Base-by-base conservation (phyloP, 768 basidiomycete genomes). In the Mycena amicta region DNA sequence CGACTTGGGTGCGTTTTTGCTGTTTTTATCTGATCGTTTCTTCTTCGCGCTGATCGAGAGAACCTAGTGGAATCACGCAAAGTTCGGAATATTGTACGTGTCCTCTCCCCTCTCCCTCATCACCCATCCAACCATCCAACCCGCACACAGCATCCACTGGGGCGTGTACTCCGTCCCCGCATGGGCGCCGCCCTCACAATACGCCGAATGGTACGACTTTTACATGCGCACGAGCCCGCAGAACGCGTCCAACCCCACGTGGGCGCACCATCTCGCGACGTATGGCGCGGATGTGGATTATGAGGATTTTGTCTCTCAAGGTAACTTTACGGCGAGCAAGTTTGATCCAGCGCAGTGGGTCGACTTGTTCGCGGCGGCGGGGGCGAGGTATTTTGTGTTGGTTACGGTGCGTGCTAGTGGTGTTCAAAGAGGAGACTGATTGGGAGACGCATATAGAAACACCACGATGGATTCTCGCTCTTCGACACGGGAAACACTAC, bases 381-480 rank as follows among this genome's bases (percentile, higher is more conserved):
- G 85, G 2, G 85, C 85, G 2, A 85, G 82, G 63, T 86, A 86
- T 59, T 85, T 86, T 59, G 83, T 86, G 22, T 69, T 83, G 31
- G 81, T 82, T 5, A 79, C 83, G 16, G 82, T 78, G 20, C 5
- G 77, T 70, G 2, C 26, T 28, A 26, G 37, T 11, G 15, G 6
- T 45, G 43, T 8, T 8, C 22, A 29, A 26, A 4, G 20, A 43
- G 23, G 4, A 1, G 23, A 18, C 1, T 41, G 3, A 26, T 4
- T 33, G 5, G 8, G 16, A n/a, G n/a, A n/a, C n/a, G n/a, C n/a
- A n/a, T n/a, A 31, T 30, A 82, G 78, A 86, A 84, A 78, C 85
- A 87, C 53, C 85, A 87, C 55, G 86, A 87, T 54, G 86, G 86
- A 0, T 85, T 80, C 56, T 73, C 73, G 1, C 64, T 86, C 2